Percentiles rank a stretch among this genome's conserved stretches.
phyloP scores from a whole-genome alignment of 805 yeast species.

The Saccharomycopsis vini region DNA sequence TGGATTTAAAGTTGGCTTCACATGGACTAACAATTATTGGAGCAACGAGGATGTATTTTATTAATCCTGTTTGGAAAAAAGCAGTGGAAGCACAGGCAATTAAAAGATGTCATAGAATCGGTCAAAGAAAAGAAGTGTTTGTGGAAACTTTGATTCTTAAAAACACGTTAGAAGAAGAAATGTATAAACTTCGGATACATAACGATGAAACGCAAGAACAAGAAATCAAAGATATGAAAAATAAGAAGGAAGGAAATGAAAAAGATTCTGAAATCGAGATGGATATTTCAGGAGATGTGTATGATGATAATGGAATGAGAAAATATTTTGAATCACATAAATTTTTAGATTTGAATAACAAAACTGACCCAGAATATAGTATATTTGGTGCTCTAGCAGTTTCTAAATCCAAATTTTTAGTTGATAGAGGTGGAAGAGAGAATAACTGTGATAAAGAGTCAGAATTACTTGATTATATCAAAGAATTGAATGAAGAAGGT shows the following conservation, averaged over 20 bases:
- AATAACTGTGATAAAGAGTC: not conserved
- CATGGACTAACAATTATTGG: slow-evolving; percentile 62
- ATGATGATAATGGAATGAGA: slow-evolving; percentile 53
- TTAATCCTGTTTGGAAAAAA: slow-evolving; percentile 66
- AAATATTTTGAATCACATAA: slow-evolving; percentile 42
- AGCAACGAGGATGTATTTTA: slow-evolving; percentile 60
- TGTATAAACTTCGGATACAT: slow-evolving; percentile 35
- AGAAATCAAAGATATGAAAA: slow-evolving; percentile 12
- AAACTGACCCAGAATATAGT: slow-evolving; percentile 28
- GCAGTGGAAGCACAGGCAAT: slow-evolving; percentile 69
- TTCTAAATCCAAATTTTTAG: too few species aligned
- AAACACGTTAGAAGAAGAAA: slow-evolving; percentile 61
- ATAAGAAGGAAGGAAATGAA: slow-evolving; percentile 17
- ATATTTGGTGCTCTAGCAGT: slow-evolving; percentile 4
- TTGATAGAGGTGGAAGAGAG: slow-evolving; percentile 1
- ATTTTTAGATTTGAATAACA: slow-evolving; percentile 30
- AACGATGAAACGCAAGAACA: slow-evolving; percentile 15
- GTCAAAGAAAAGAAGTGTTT: slow-evolving; percentile 51
- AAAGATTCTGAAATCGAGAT: slow-evolving; percentile 20
- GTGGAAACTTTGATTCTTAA: slow-evolving; percentile 61
- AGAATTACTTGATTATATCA: slow-evolving; percentile 13
- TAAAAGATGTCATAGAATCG: slow-evolving; percentile 70
- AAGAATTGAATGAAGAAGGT: slow-evolving; percentile 23
- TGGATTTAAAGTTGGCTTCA: slow-evolving; percentile 61
- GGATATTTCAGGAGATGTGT: slow-evolving; percentile 31